These are phyloP conservation scores for Aphanomyces invadans DNA, from an alignment of 352 stramenopile genomes.

Conservation along the genomic window DNA sequence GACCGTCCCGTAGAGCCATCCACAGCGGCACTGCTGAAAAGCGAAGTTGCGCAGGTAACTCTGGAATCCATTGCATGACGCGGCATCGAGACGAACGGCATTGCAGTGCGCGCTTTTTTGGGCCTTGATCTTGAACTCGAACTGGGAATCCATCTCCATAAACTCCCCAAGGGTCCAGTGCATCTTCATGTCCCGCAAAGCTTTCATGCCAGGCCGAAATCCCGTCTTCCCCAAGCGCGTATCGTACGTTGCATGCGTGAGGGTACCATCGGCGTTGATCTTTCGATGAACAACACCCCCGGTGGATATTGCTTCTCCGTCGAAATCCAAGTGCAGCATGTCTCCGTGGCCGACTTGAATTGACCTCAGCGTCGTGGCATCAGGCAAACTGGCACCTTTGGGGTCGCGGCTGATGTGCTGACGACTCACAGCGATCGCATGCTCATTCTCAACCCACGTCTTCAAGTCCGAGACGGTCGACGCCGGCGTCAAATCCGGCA, in stretches of 20 bases:
- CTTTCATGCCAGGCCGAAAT: slow-evolving; percentile 93
- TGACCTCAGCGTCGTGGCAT: slow-evolving; percentile 51
- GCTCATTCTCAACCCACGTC: slow-evolving; percentile 61
- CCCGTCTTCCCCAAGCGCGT: slow-evolving; percentile 67
- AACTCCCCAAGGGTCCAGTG: slow-evolving; percentile 97
- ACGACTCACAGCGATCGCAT: slow-evolving; percentile 43
- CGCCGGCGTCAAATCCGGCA: slow-evolving; percentile 48
- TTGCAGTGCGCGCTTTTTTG: slow-evolving; percentile 83
- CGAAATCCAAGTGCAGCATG: slow-evolving; percentile 73
- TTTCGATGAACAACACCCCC: slow-evolving; percentile 41
- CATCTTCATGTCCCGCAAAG: slow-evolving; percentile 98
- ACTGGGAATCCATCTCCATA: slow-evolving; percentile 95
- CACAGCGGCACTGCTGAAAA: slow-evolving; percentile 91
- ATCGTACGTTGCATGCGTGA: slow-evolving; percentile 71
- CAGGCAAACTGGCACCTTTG: slow-evolving; percentile 30
- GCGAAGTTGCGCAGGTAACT: slow-evolving; percentile 80
- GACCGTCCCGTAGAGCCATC: slow-evolving; percentile 92
- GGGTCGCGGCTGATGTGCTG: slow-evolving; percentile 58
- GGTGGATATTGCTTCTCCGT: slow-evolving; percentile 52
- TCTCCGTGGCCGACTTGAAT: slow-evolving; percentile 65
- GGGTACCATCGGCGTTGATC: slow-evolving; percentile 70
- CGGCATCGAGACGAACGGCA: slow-evolving; percentile 82
- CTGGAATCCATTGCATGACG: slow-evolving; percentile 89
- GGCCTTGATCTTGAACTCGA: slow-evolving; percentile 95
- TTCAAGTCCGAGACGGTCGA: slow-evolving; percentile 69